Conservation (phyloP, 768 basidiomycete species). For the Trametes elegans region DNA sequence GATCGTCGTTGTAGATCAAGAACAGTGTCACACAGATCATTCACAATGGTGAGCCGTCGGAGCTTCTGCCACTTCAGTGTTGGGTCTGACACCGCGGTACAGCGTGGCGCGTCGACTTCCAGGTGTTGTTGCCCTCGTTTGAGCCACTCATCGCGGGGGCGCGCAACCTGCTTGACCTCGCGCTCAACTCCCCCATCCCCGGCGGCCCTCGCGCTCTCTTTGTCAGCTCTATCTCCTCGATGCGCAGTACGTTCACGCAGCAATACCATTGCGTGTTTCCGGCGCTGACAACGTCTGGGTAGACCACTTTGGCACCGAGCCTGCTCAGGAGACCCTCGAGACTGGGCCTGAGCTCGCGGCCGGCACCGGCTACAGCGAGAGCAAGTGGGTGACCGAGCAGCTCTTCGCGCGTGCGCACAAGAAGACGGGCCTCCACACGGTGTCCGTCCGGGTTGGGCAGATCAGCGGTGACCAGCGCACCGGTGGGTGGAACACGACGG, state of each 20-base stretch:
- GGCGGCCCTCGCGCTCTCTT: slow-evolving; percentile 27
- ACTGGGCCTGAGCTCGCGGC: slow-evolving; percentile 23
- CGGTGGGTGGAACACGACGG: slow-evolving; percentile 32
- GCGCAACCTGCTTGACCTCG: slow-evolving; percentile 19
- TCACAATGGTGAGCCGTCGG: slow-evolving; percentile 24
- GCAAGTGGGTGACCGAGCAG: slow-evolving; percentile 35
- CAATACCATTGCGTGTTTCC: slow-evolving; percentile 11
- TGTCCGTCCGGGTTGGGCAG: slow-evolving; percentile 35
- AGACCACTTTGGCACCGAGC: slow-evolving; percentile 3
- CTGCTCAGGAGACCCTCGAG: slow-evolving; percentile 6
- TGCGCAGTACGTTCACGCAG: slow-evolving; percentile 6
- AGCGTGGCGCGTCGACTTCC: slow-evolving; percentile 44
- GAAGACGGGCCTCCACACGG: slow-evolving; percentile 32
- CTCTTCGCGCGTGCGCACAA: slow-evolving; percentile 30
- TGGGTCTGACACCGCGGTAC: not conserved
- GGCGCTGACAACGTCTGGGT: not conserved
- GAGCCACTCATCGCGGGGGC: slow-evolving; percentile 34
- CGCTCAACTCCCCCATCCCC: slow-evolving; percentile 7
- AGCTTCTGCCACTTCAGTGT: not conserved
- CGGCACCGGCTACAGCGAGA: slow-evolving; percentile 34
- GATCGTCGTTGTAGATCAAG: slow-evolving; percentile 16
- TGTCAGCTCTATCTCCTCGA: slow-evolving; percentile 18
- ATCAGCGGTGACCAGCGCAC: slow-evolving; percentile 27
- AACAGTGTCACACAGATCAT: slow-evolving; percentile 15
- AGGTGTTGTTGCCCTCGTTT: slow-evolving; percentile 36